Base-by-base conservation (phyloP, 208 protist genomes). In the Endotrypanum monterogeii region DNA sequence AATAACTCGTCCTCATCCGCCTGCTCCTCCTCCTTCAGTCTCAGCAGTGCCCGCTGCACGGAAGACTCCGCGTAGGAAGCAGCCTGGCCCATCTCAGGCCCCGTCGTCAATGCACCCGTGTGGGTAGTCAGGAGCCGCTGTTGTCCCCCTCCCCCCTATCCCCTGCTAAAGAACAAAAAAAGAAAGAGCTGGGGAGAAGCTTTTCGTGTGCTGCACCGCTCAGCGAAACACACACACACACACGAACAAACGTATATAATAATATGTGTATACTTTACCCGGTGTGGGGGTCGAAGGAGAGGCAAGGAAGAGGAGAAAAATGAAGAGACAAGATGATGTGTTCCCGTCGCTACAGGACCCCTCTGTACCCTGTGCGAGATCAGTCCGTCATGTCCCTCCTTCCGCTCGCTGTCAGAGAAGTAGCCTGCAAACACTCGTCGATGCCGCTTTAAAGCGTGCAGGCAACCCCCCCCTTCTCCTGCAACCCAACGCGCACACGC, bases 1-100 rank as follows among this genome's bases (percentile, higher is more conserved):
- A 89, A 63, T 30, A 82, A 20, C 44, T 83, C 78, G 23, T 80
- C 69, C 48, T 89, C 85, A 50, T 83, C 70, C 18, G 37, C 68
- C 56, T 75, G 73, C 61, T 86, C 82, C 57, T 82, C 75, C 37
- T 67, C 61, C 57, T 87, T 86, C 18, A 89, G 57, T 39, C 73
- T 58, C 9, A 84, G 73, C 28, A 90, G 52, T 3, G 86, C 76
- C 11, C 72, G 76, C 57, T 83, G 78, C 28, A 88, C 79, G 50
- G 86, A 81, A 32, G 82, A 84, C 60, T 83, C 78, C 5, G 83
- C 75, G 74, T 91, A 88, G 23, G 86, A 87, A 25, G 86, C 76
- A n/a, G 83, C 80, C 51, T 91, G 86, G 7, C 84, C 83, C 83
- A 91, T 91, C 3, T 5, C 39, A n/a, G n/a, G n/a, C n/a, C n/a